Percentiles rank a stretch among this genome's conserved stretches.
These are phyloP conservation scores for Haplosporangium sp. DNA, from an alignment of 371 early-diverging fungal species.

Conservation along the genomic window DNA sequence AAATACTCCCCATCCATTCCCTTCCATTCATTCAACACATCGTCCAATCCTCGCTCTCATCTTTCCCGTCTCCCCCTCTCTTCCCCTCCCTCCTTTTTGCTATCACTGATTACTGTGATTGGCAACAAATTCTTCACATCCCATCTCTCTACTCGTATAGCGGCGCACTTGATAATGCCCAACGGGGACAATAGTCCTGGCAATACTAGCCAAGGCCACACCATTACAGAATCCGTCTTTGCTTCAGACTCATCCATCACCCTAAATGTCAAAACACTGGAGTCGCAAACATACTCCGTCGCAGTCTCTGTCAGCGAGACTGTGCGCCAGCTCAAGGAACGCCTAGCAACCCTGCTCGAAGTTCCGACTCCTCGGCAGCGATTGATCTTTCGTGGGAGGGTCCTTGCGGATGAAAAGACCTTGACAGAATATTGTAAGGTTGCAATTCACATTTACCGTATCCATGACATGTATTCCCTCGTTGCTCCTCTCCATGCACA, in stretches of 20 bases:
- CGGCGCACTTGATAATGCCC: too few relatives aligned
- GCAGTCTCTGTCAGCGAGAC: conserved; percentile 62
- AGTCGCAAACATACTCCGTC: conserved; percentile 65
- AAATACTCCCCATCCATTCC: neutral
- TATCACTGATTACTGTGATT: conserved; percentile 28
- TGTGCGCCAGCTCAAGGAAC: conserved; percentile 66
- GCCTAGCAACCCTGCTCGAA: conserved; percentile 62
- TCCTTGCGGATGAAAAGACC: conserved; percentile 65
- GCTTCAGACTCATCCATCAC: conserved; percentile 55
- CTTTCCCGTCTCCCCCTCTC: neutral
- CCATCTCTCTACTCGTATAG: neutral
- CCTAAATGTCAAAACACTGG: conserved; percentile 65
- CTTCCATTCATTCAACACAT: neutral
- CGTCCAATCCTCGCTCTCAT: neutral
- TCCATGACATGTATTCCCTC: neutral
- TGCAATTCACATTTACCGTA: neutral
- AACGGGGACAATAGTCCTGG: too few relatives aligned
- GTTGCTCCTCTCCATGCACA: neutral
- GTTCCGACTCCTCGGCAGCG: conserved; percentile 68
- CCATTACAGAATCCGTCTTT: neutral
- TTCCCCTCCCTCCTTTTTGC: neutral
- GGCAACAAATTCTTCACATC: conserved; percentile 5
- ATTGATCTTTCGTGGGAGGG: conserved; percentile 70
- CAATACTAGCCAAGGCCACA: too few relatives aligned
- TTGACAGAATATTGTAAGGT: conserved; percentile 67